Conservation (phyloP, 2,329 filamentous ascomycete species). For the Fusarium avenaceum region DNA sequence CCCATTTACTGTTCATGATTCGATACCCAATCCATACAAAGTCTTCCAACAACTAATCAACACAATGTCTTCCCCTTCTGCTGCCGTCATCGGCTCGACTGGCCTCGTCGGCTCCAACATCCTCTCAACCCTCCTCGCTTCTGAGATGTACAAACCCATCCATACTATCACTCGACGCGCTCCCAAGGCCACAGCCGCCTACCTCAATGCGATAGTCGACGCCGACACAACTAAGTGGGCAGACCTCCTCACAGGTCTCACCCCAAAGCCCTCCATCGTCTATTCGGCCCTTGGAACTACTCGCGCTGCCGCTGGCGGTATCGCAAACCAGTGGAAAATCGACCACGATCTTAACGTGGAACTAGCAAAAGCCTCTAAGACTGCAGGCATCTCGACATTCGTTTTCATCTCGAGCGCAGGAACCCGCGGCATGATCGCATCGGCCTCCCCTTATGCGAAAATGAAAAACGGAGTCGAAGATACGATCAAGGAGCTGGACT, state of each 20-base stretch:
- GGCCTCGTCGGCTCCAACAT: constrained; percentile 81
- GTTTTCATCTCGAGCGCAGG: constrained; percentile 78
- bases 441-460: constrained; percentile 65
- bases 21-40: constrained; percentile 8
- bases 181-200: constrained; percentile 68
- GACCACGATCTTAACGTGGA: constrained; percentile 89
- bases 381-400: constrained; percentile 78
- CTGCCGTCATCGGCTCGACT: constrained; percentile 73
- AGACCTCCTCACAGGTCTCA: constrained; percentile 66
- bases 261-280: constrained; percentile 72
- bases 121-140: constrained; percentile 72
- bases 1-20: background rate
- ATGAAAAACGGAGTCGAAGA: constrained; percentile 95
- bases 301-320: constrained; percentile 77
- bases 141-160: constrained; percentile 66
- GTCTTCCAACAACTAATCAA: background rate
- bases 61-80: constrained; percentile 56
- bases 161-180: constrained; percentile 76
- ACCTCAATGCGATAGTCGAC: constrained; percentile 73
- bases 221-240: constrained; percentile 79
- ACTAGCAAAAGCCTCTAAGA: constrained; percentile 80
- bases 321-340: constrained; percentile 86
- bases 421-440: constrained; percentile 56
- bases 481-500: constrained; percentile 76
- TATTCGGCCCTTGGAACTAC: constrained; percentile 88